Base-by-base conservation (phyloP, 768 basidiomycete species). In the Termitomyces titanicus region DNA sequence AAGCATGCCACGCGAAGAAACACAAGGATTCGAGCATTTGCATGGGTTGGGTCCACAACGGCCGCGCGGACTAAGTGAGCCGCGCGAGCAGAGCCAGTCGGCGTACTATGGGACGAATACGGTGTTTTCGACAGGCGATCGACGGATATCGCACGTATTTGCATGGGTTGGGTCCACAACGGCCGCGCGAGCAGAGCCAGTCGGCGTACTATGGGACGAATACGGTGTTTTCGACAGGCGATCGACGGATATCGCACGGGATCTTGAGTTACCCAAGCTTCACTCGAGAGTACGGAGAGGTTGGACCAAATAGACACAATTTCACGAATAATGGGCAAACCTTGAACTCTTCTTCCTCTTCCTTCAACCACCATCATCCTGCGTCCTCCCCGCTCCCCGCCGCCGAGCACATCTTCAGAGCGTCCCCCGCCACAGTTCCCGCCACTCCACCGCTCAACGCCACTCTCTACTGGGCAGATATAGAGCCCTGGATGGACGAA, bases 401-500 rank as follows among this genome's bases (percentile, higher is more conserved):
- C 39, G 29, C n/a, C 63, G 39, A 61, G 60, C 55, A 55, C 24
- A 53, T 69, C 54, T 65, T 67, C 58, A 71, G 69, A 69, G 61
- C 64, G 34, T 54, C 59, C 59, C 55, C 37, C 48, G 52, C 45
- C 53, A 43, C 57, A 38, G 60, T 47, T 29, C 63, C 66, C 64
- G 60, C 64, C 65, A 34, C 66, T 57, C 47, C 62, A 68, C 47
- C 55, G 58, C 58, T 54, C 74, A 34, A 69, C 67, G 80, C 79
- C 56, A 88, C 90, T 39, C 82, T 93, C 62, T 90, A 84, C 79
- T 91, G 94, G 84, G 84, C 86, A 61, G 89, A 92, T 64, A 82
- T 96, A 52, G 94, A 96, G 70, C 85, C 88, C 61, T 96, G 94
- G 94, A 95, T 96, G 94, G 92, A 95, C 74, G 92, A 94, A 81